Base-by-base conservation (phyloP, 2,329 filamentous ascomycete species). In the Neurospora crassa region DNA sequence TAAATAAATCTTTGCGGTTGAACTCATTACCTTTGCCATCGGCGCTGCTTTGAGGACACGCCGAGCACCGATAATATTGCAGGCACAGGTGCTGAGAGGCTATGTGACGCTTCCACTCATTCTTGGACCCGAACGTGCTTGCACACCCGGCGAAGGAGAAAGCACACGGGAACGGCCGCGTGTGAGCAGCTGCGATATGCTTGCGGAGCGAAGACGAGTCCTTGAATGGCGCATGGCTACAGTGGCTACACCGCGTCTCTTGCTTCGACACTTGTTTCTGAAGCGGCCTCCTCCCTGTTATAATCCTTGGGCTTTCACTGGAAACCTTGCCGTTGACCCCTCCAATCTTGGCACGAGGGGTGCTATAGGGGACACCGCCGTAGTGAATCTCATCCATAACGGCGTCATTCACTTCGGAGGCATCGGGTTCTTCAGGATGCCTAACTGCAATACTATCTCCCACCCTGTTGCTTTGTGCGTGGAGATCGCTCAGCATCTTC, bases 61-160 rank as follows among this genome's bases (percentile, higher is more conserved):
- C 83, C 0, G 89, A 90, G 74, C 89, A 91, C 24, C 89, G 85
- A 76, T 90, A 91, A 75, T 87, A 90, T 68, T 87, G 86, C 20
- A 91, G 79, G 74, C 89, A 90, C 29, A 99, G 86, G 81, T 99
- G 96, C 76, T 97, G 93, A 0, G 93, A 97, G 18, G 90, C 88
- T 78, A 97, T 93, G 78, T 99, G 96, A 3, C 95, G 89, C 81
- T 98, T 98, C 95, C 95, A 99, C 80, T 98, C 95, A 78, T 98
- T 97, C 82, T 97, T 98, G 18, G 92, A 95, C 1, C 91, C 90
- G 79, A 98, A 97, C 0, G 90, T 92, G 75, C 93, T 94, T 0
- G 82, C 83, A 79, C 95, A 99, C 20, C 92, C 93, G 53, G 95
- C 96, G 76, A 90, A 90, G 0, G 90, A 89, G 78, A 97, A 95